These are phyloP conservation scores for Linanthus parryae DNA, from an alignment of 148 eudicot genomes.

Conservation along the genomic window DNA sequence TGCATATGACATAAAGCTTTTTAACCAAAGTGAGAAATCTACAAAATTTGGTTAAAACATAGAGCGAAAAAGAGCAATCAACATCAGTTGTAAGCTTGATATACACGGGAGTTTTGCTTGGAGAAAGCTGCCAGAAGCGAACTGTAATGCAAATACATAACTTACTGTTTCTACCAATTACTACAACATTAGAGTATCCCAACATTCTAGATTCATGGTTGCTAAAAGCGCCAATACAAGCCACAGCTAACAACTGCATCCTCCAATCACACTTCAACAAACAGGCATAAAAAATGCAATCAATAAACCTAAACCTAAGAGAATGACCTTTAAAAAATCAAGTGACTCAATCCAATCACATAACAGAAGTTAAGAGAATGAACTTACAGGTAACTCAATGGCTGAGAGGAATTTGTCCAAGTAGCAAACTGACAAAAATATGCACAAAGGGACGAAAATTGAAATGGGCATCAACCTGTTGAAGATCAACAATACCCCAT, in stretches of 20 bases:
- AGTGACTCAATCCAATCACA: background rate
- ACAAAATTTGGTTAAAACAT: no score
- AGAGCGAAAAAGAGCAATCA: no score
- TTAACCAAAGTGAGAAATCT: no score
- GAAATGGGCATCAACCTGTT: conserved; percentile 65
- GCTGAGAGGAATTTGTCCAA: conserved; percentile 70
- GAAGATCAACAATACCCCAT: conserved; percentile 11
- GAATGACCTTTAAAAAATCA: background rate
- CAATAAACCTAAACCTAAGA: background rate
- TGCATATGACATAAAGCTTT: no score
- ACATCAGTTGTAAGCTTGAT: no score
- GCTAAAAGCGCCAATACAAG: no score
- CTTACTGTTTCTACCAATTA: no score
- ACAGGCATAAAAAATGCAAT: conserved; percentile 1
- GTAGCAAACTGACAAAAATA: conserved; percentile 57
- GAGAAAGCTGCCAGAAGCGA: no score
- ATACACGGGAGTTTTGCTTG: no score
- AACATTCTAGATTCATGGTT: no score
- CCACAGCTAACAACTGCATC: conserved; percentile 72
- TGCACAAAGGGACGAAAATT: conserved; percentile 62
- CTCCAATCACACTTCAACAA: conserved; percentile 62
- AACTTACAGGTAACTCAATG: conserved; percentile 59
- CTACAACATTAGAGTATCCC: no score
- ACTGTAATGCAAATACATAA: no score
- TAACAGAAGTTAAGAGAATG: conserved; percentile 8